A percentile compares a stretch with the other conserved stretches of the same genome.
phyloP scores from a whole-genome alignment of 805 yeast species.

The Huiozyma sinensis region DNA sequence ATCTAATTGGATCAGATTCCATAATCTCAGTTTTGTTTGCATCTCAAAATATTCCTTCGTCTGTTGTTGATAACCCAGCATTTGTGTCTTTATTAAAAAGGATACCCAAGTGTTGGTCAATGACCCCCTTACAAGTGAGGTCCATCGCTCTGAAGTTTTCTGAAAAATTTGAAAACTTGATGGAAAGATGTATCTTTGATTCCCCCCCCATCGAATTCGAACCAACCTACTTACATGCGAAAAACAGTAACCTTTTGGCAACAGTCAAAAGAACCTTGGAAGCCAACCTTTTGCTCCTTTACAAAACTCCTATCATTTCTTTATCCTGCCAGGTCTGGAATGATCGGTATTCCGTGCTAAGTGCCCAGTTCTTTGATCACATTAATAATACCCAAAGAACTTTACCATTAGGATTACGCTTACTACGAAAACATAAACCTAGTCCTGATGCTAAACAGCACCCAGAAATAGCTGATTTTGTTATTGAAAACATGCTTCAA shows the following conservation, averaged over 20 bases:
- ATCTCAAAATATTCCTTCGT: slow-evolving; percentile 7
- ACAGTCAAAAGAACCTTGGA: background rate
- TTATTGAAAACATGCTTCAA: background rate
- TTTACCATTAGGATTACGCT: slow-evolving; percentile 2
- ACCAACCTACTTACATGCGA: background rate
- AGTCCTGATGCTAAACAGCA: background rate
- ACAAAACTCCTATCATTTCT: slow-evolving; percentile 3
- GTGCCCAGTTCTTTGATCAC: slow-evolving; percentile 7
- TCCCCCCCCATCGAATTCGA: slow-evolving; percentile 1
- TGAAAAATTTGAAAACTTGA: slow-evolving; percentile 2
- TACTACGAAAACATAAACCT: no score
- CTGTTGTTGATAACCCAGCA: slow-evolving; percentile 2
- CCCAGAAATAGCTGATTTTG: slow-evolving; percentile 3
- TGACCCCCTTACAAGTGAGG: no score
- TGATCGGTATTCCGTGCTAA: slow-evolving; percentile 4
- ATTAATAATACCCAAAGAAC: slow-evolving; percentile 1
- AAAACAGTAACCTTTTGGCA: background rate
- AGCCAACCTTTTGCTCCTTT: background rate
- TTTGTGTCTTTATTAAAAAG: slow-evolving; percentile 2
- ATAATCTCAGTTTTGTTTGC: slow-evolving; percentile 7
- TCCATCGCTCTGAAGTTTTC: background rate
- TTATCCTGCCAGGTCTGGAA: slow-evolving; percentile 5
- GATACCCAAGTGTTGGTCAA: slow-evolving; percentile 1
- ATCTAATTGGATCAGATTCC: background rate
- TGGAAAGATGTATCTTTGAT: slow-evolving; percentile 1